phyloP scores from a whole-genome alignment of 2,329 filamentous ascomycete species.

The Botrytis squamosa region DNA sequence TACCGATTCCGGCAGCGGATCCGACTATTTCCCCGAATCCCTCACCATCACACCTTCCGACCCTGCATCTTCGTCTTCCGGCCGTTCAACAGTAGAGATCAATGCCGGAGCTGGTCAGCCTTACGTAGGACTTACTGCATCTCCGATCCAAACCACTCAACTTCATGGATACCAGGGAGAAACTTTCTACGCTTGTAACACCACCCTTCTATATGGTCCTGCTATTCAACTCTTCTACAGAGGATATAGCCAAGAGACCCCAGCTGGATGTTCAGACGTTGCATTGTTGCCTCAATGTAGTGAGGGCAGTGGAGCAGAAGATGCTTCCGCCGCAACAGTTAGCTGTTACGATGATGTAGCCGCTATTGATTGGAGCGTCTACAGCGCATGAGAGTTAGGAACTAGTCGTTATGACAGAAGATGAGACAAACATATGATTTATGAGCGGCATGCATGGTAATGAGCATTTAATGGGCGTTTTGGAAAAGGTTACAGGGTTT shows the following conservation, averaged over 20 bases:
- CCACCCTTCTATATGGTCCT: conserved; percentile 45
- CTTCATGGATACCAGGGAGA: conserved; percentile 34
- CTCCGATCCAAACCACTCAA: conserved; percentile 41
- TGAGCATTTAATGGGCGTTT: conserved; percentile 4
- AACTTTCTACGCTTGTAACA: conserved; percentile 47
- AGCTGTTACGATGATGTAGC: conserved; percentile 46
- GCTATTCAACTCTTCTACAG: conserved; percentile 42
- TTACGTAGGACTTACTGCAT: conserved; percentile 40
- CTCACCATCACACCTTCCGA: conserved; percentile 41
- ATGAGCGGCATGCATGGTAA: not conserved
- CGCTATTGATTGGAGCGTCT: conserved; percentile 43
- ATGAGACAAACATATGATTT: not conserved
- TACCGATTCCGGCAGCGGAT: conserved; percentile 42
- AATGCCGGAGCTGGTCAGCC: conserved; percentile 43
- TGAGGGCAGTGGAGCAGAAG: conserved; percentile 41
- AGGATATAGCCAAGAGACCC: conserved; percentile 41
- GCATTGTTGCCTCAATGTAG: conserved; percentile 47
- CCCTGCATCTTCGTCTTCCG: conserved; percentile 1
- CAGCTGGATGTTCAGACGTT: conserved; percentile 46
- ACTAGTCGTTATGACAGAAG: not conserved
- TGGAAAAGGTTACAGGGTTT: not conserved
- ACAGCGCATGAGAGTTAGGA: conserved; percentile 23
- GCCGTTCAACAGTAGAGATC: conserved; percentile 39
- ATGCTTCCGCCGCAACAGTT: conserved; percentile 43
- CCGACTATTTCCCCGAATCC: conserved; percentile 40